Evolutionary conservation across 2,329 filamentous ascomycete species (phyloP), one percentile per base, ranked within the genome.

Genomic region (Colletotrichum endophyticum): DNA sequence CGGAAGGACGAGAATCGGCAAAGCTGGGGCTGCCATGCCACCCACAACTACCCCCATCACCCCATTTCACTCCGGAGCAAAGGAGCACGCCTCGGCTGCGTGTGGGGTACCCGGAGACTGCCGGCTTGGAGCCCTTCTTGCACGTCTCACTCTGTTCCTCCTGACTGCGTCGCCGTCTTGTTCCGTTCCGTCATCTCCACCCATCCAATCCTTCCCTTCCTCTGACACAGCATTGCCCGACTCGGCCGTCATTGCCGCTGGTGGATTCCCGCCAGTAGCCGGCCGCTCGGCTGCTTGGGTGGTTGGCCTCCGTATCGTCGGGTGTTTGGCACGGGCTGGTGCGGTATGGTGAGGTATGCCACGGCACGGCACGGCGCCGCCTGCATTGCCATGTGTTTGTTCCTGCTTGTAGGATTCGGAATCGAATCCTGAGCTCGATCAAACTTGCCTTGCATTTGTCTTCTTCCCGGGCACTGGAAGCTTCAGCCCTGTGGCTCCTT

Each of bases 1-100:
- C 75, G 75, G 77, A 73, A 78, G 59, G 69, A 63, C 72, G 77
- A 78, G 66, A 78, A 77, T 56, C 77, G 70, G 72, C 56, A 62
- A 34, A 66, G 61, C 59, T 67, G 73, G 73, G 69, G 30, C 69
- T 66, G 63, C 73, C 53, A 39, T 75, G 34, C 36, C 30, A 73
- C 62, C 44, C n/a, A 16, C 19, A 25, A 70, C 12, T 16, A 53
- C 44, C 11, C 44, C 44, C 28, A 25, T 32, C 27, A 25, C 59
- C 32, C 28, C 49, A 64, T 28, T 6, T 32, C 57, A 13, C 27
- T 13, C 67, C 64, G 66, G 66, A 34, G 72, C 19, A 70, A 70
- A 68, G 66, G 59, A 70, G 64, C 44, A 25, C 44, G 6, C 72
- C 27, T 74, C 66, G 66, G 64, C 25, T 36, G 30, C 66, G 49